phyloP scores from a whole-genome alignment of 1,139 yeast species.

The Magnusiomyces tetraspermus region DNA sequence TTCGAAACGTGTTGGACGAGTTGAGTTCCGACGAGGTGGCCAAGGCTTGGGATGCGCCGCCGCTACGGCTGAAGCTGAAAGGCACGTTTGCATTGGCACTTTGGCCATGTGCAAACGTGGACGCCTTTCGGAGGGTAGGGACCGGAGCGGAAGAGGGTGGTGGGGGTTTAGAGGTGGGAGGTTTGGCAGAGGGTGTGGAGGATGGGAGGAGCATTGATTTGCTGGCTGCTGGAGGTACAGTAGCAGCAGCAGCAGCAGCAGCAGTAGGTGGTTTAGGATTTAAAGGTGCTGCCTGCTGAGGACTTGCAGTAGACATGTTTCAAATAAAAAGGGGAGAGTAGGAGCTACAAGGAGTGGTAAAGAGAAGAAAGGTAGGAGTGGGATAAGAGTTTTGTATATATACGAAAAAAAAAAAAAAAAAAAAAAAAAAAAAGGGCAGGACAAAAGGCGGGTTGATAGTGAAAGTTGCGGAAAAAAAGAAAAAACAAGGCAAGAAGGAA shows the following conservation, averaged over 20 bases:
- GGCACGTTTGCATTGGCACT: slow-evolving; percentile 6
- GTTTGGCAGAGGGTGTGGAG: background rate
- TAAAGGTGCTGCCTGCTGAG: background rate
- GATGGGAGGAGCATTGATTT: background rate
- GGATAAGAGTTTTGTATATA: too few relatives aligned
- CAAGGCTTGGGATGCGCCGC: slow-evolving; percentile 1
- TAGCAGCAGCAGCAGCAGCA: background rate
- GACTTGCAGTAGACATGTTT: background rate
- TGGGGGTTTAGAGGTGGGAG: background rate
- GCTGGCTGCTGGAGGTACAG: background rate
- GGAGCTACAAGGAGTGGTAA: background rate
- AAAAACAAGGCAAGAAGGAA: too few relatives aligned
- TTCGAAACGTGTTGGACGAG: slow-evolving; percentile 8
- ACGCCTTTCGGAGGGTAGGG: background rate
- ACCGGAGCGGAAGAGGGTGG: background rate
- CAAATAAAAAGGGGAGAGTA: background rate
- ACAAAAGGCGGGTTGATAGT: too few relatives aligned
- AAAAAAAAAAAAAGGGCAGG: too few relatives aligned
- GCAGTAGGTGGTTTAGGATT: background rate
- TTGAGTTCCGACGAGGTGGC: slow-evolving; percentile 13
- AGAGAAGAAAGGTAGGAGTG: background rate
- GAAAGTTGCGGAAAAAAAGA: too few relatives aligned
- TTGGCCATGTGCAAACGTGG: background rate
- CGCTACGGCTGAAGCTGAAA: slow-evolving; percentile 10
- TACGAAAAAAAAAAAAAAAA: too few relatives aligned